Conservation (phyloP, 1,284 basidiomycete genomes). For the Irpex sp. region DNA sequence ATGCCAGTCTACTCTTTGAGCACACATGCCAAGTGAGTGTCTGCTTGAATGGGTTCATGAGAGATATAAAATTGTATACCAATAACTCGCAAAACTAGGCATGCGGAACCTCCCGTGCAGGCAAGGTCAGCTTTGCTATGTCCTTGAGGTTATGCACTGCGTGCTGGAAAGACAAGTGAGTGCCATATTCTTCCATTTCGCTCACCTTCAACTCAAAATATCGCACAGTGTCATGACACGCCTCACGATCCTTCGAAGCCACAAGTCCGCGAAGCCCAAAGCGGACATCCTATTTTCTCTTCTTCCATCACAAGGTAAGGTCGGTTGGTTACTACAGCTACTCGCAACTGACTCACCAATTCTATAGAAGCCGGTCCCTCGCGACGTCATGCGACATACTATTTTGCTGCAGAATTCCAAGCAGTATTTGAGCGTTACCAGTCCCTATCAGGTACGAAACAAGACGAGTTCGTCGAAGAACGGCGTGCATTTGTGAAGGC, state of each 20-base stretch:
- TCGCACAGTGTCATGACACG: not conserved
- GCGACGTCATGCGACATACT: not conserved
- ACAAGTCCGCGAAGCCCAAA: not conserved
- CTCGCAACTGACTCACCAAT: not conserved
- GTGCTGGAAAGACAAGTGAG: constrained; percentile 19
- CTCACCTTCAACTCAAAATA: not conserved
- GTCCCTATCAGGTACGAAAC: not conserved
- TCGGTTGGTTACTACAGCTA: not conserved
- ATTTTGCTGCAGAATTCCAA: constrained; percentile 1
- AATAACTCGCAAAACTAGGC: not conserved
- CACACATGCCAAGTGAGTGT: constrained; percentile 19
- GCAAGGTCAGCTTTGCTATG: constrained; percentile 17
- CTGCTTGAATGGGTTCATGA: not conserved
- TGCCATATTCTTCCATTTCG: not conserved
- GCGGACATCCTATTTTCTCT: not conserved
- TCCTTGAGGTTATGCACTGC: constrained; percentile 16
- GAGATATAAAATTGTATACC: not conserved
- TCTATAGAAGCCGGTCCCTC: not conserved
- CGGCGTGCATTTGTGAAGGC: not conserved
- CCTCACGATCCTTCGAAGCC: not conserved
- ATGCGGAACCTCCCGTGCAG: constrained; percentile 12
- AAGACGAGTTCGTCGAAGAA: not conserved
- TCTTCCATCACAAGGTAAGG: not conserved
- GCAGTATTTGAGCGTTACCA: not conserved
- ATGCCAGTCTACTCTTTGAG: constrained; percentile 28